These are phyloP conservation scores for Fusarium odoratissimum DNA, from an alignment of 2,329 filamentous ascomycete species.

Conservation along the genomic window DNA sequence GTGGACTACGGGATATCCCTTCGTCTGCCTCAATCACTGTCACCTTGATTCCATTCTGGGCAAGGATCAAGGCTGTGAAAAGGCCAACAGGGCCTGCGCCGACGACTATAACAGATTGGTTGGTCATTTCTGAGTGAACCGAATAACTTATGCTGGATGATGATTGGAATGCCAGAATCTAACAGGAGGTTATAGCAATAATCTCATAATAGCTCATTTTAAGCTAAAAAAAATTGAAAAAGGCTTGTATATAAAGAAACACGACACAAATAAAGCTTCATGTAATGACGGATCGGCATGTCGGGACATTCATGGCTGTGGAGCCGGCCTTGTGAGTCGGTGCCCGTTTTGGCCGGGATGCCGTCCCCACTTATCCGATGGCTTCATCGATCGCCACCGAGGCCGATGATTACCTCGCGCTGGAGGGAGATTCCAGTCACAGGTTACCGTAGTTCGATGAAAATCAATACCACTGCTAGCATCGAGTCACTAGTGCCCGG, in stretches of 20 bases:
- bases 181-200: fast-evolving
- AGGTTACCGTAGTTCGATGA: background rate
- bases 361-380: background rate
- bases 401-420: too few species aligned
- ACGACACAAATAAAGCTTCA: background rate
- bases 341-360: background rate
- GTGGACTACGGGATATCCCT: background rate
- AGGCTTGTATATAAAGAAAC: background rate
- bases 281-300: background rate
- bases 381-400: background rate
- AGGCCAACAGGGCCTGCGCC: background rate
- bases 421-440: background rate
- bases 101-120: background rate
- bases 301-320: background rate
- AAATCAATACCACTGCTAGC: fast-evolving
- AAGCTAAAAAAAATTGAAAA: too few species aligned
- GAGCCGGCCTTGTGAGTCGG: background rate
- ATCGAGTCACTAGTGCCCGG: fast-evolving
- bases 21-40: background rate
- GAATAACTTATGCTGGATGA: too few species aligned
- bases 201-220: too few species aligned
- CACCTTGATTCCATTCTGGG: background rate
- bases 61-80: background rate
- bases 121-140: background rate
- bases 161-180: fast-evolving